Evolutionary conservation across 352 stramenopile genomes (phyloP), one percentile per base, ranked within the genome.

Genomic region (Pythium aphanidermatum): DNA sequence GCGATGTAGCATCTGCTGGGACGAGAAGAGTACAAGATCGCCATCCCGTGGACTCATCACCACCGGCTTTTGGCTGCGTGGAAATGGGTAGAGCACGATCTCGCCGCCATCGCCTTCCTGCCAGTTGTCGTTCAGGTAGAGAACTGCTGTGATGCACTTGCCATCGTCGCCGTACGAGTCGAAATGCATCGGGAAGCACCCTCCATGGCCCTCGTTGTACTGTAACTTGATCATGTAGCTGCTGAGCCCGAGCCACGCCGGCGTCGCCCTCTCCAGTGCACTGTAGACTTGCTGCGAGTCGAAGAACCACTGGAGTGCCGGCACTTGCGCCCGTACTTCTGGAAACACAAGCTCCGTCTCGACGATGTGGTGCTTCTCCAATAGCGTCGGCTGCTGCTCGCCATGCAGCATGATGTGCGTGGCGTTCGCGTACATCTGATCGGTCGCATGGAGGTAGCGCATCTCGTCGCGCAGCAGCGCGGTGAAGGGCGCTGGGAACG

Each of bases 121-220:
- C 84, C 84, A 95, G 8, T 68, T 16, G 2, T 87, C 75, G 48
- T 93, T 94, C 39, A 95, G 61, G 54, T 94, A 95, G 12, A 94
- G 46, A 37, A 95, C 74, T 4, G 74, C 79, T 1, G 80, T 94
- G 43, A 95, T 50, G 41, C 74, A 85, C 60, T 92, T 92, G 58
- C 75, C 76, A 34, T 89, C 76, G 55, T 85, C 71, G 1, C 80
- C 82, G 42, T 87, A 89, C 27, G 81, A 79, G 55, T 95, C 83
- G 33, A 88, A 93, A 44, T 95, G 83, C 61, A 86, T 68, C 0
- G 83, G 83, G 45, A 95, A 95, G 54, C 81, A 93, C 2, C 79
- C 83, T 13, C 81, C 79, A 40, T 51, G 40, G 38, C 83, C 83
- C 39, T 79, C 61, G 41, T 88, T 95, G 42, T 77, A 70, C 55